phyloP scores from a whole-genome alignment of 202 grass and related monocot genomes.

The Bolboschoenoplectus hybrid region DNA sequence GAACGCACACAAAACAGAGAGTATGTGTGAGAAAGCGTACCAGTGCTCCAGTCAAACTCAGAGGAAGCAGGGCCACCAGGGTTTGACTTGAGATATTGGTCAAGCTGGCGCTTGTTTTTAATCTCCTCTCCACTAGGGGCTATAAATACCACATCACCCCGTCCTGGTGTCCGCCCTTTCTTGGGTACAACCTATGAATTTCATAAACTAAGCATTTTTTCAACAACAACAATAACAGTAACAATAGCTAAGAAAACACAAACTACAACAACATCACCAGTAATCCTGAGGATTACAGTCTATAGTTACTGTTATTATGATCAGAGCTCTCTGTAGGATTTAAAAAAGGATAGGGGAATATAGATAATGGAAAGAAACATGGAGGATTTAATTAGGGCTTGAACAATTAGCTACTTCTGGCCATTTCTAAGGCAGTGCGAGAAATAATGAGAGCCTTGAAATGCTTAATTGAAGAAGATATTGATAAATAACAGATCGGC shows the following conservation, averaged over 20 bases:
- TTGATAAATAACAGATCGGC: not conserved
- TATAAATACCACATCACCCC: conserved; percentile 82
- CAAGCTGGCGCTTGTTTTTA: conserved; percentile 80
- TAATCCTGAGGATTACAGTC: conserved; percentile 3
- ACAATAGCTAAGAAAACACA: not conserved
- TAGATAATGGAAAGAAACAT: not conserved
- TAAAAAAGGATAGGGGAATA: not conserved
- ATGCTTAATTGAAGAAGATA: conserved; percentile 15
- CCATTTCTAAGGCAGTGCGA: not conserved
- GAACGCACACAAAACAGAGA: conserved; percentile 1
- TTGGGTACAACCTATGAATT: conserved; percentile 72
- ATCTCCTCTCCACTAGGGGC: conserved; percentile 90
- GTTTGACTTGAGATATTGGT: conserved; percentile 78
- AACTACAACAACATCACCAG: not conserved
- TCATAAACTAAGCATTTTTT: conserved; percentile 40
- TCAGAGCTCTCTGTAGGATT: conserved; percentile 4
- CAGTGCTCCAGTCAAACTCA: conserved; percentile 95
- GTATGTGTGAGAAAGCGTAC: conserved; percentile 47
- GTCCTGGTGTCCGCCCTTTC: conserved; percentile 52
- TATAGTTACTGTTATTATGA: not conserved
- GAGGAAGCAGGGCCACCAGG: conserved; percentile 67
- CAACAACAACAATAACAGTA: conserved; percentile 16
- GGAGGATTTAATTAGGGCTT: not conserved
- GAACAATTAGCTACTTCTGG: not conserved
- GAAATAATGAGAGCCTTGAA: not conserved